phyloP scores from a whole-genome alignment of 164 flowering plant species.

The Saururus chinensis region DNA sequence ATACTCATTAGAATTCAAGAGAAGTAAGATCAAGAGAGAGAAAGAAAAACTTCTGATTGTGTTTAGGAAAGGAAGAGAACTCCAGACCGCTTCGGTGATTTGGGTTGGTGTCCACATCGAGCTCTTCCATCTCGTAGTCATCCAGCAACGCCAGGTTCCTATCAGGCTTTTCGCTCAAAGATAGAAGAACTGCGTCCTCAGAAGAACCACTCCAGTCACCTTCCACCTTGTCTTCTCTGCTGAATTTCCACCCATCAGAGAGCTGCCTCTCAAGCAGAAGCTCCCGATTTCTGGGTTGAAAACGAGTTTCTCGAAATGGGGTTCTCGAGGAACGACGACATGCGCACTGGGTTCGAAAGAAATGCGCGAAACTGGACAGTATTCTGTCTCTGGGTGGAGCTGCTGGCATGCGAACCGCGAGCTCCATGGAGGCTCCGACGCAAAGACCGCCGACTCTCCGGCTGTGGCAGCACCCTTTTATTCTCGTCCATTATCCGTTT shows the following conservation, averaged over 20 bases:
- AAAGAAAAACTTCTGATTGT: background rate
- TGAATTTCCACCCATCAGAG: background rate
- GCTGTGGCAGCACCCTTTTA: too few species aligned
- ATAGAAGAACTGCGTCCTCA: constrained; percentile 32
- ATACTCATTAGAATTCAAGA: too few species aligned
- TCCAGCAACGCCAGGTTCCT: constrained; percentile 68
- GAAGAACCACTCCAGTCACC: constrained; percentile 8
- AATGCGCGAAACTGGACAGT: constrained; percentile 3
- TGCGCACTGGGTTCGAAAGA: constrained; percentile 5
- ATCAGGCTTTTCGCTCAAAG: constrained; percentile 75
- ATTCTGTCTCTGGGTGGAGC: constrained; percentile 11
- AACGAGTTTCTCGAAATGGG: constrained; percentile 12
- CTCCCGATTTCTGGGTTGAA: constrained; percentile 9
- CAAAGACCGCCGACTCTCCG: too few species aligned
- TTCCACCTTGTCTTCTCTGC: constrained; percentile 6
- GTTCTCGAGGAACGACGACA: constrained; percentile 4
- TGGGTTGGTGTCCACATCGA: constrained; percentile 26
- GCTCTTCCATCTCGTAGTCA: constrained; percentile 81
- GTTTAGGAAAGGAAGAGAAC: background rate
- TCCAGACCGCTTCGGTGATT: constrained; percentile 74
- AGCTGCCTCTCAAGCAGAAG: constrained; percentile 10
- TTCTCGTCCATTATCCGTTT: too few species aligned
- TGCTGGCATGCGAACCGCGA: constrained; percentile 19
- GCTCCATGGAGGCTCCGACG: constrained; percentile 27
- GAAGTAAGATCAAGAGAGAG: background rate